Base-by-base conservation (phyloP, 2,329 filamentous ascomycete species). In the Penicillium expansum region DNA sequence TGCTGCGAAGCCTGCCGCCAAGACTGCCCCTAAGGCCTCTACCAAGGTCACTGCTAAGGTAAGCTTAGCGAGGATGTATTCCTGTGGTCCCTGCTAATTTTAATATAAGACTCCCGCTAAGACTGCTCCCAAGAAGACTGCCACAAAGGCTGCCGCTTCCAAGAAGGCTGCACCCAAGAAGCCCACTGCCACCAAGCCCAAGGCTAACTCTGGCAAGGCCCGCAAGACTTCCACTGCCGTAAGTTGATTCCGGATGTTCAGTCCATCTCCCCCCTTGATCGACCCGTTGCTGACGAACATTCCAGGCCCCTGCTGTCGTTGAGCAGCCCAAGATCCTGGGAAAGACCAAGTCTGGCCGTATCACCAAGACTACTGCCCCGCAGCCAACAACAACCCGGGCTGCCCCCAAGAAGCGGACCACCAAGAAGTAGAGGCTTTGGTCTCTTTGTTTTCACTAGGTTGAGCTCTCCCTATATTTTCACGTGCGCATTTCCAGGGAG, bases 281-380 rank as follows among this genome's bases (percentile, higher is more conserved):
- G 48, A 45, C 30, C 30, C 13, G 24, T 47, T 48, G 60, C 64
- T 75, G 62, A 71, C 61, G 22, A 14, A 43, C 14, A 13, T 48
- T 53, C 16, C 63, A 86, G 83, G 86, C 85, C 16, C 84, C 86
- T 56, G 87, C 87, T 63, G 80, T 88, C 48, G 82, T 86, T 56
- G 86, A 91, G 65, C 86, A 88, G 77, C 81, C 86, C 61, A 86
- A 86, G 69, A 82, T 88, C 48, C 78, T 92, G 51, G 84, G 83
- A 74, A 92, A 90, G 85, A 92, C 91, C 75, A 94, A 94, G 85
- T 87, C 90, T 52, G 91, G 91, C 48, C 88, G 91, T 66, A 88
- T 95, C 68, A 85, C 88, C 68, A 95, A 94, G 85, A 76, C 80
- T 41, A 78, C 78, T 37, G 74, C 78, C 42, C 80, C 80, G 48